phyloP scores from a whole-genome alignment of 2,329 filamentous ascomycete species.

The Ophiosphaerella narmari region DNA sequence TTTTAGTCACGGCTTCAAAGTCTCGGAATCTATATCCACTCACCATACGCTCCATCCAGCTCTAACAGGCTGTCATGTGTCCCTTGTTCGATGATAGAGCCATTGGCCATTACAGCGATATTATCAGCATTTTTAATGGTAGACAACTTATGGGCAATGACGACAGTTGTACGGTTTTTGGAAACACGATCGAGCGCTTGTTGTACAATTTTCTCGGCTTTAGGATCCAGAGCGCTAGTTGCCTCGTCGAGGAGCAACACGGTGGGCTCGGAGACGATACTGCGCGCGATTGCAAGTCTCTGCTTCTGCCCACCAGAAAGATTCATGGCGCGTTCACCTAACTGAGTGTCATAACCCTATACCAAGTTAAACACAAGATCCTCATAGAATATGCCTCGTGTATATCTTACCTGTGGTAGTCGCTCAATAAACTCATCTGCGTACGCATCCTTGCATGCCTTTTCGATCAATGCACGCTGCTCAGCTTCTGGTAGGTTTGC shows the following conservation, averaged over 20 bases:
- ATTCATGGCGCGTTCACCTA: constrained; percentile 89
- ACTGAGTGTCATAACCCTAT: constrained; percentile 88
- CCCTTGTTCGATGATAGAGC: constrained; percentile 86
- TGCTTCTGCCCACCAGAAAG: constrained; percentile 95
- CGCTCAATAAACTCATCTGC: constrained; percentile 85
- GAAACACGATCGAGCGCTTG: constrained; percentile 85
- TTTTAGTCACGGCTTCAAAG: neutral
- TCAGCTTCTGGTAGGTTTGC: constrained; percentile 59
- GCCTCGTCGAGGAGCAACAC: constrained; percentile 84
- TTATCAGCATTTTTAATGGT: constrained; percentile 94
- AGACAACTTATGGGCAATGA: constrained; percentile 91
- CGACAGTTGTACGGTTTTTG: constrained; percentile 86
- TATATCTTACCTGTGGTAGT: constrained; percentile 52
- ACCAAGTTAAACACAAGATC: constrained; percentile 35
- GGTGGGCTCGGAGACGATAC: constrained; percentile 86
- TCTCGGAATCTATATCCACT: neutral
- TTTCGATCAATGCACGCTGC: constrained; percentile 70
- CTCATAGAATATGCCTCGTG: too few relatives aligned
- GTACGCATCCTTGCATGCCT: constrained; percentile 89
- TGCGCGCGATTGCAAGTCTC: constrained; percentile 89
- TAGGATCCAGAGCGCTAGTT: constrained; percentile 88
- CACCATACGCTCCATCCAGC: constrained; percentile 72
- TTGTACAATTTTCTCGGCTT: constrained; percentile 92
- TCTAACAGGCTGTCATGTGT: constrained; percentile 80
- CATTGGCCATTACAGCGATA: constrained; percentile 87